Conservation (phyloP, 768 basidiomycete species). For the Hygrocybe punicea region DNA sequence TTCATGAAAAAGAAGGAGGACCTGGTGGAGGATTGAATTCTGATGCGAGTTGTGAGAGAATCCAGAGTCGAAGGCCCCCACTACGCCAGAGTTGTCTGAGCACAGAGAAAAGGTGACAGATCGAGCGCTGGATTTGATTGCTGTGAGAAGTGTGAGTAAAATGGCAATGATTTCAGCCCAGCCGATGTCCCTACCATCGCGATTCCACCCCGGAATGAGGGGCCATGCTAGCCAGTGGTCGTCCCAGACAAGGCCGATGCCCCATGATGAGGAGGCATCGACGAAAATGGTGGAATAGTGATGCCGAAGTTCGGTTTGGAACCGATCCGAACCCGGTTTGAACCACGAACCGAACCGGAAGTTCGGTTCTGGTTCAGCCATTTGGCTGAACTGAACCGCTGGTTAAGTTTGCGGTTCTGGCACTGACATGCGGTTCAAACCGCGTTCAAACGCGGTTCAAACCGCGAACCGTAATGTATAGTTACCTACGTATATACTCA, state of each 20-base stretch:
- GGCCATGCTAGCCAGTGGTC: slow-evolving; percentile 24
- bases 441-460: no score
- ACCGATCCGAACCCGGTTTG: no score
- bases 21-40: slow-evolving; percentile 26
- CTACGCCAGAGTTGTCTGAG: slow-evolving; percentile 32
- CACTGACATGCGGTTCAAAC: no score
- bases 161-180: slow-evolving; percentile 32
- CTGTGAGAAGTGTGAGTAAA: slow-evolving; percentile 18
- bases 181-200: slow-evolving; percentile 24
- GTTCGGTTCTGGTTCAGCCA: no score
- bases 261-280: slow-evolving; percentile 23
- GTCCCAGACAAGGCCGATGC: slow-evolving; percentile 25
- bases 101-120: slow-evolving; percentile 20
- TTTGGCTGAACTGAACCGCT: no score
- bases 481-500: no score
- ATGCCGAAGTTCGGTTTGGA: no score
- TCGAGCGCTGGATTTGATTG: slow-evolving; percentile 7
- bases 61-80: slow-evolving; percentile 26
- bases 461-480: no score
- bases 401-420: no score
- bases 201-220: slow-evolving; percentile 17
- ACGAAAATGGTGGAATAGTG: slow-evolving; percentile 22
- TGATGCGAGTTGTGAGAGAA: slow-evolving; percentile 27
- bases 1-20: slow-evolving; percentile 20
- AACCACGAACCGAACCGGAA: no score